A percentile compares a stretch with the other conserved stretches of the same genome.
Conservation (phyloP, 257 asterid genomes). For the Fraxinus cuspidata region DNA sequence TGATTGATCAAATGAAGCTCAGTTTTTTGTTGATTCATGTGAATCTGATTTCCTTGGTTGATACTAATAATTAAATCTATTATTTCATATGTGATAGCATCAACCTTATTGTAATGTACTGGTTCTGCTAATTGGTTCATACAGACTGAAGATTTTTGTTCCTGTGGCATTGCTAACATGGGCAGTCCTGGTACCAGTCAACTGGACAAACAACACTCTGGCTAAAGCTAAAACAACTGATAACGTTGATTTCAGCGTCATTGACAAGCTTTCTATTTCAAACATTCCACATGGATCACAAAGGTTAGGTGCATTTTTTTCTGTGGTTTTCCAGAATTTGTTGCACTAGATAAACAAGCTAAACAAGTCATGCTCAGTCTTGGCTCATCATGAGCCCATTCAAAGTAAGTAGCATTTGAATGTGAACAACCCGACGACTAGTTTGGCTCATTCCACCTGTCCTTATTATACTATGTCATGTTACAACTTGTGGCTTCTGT, state of each 20-base stretch:
- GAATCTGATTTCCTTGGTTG: background rate
- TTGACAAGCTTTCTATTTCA: constrained; percentile 93
- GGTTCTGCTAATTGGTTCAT: constrained; percentile 22
- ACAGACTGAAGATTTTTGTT: constrained; percentile 89
- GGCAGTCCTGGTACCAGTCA: constrained; percentile 87
- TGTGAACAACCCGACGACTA: background rate
- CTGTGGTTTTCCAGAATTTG: background rate
- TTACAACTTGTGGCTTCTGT: background rate
- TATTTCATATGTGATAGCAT: constrained; percentile 1
- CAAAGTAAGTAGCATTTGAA: background rate
- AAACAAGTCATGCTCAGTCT: background rate
- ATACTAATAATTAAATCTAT: background rate
- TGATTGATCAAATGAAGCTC: constrained; percentile 1
- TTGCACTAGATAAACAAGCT: background rate
- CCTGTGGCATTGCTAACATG: constrained; percentile 78
- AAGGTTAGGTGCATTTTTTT: constrained; percentile 49
- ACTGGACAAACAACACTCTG: constrained; percentile 85
- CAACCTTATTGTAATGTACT: constrained; percentile 19
- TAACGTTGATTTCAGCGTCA: constrained; percentile 49
- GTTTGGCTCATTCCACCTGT: background rate
- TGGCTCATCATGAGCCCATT: background rate
- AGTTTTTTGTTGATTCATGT: background rate
- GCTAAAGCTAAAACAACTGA: constrained; percentile 38
- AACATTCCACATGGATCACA: constrained; percentile 73
- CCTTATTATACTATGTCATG: background rate